Percentiles rank a stretch among this genome's conserved stretches.
phyloP scores from a whole-genome alignment of 768 basidiomycete genomes.

The Agaricus sinodeliciosus region DNA sequence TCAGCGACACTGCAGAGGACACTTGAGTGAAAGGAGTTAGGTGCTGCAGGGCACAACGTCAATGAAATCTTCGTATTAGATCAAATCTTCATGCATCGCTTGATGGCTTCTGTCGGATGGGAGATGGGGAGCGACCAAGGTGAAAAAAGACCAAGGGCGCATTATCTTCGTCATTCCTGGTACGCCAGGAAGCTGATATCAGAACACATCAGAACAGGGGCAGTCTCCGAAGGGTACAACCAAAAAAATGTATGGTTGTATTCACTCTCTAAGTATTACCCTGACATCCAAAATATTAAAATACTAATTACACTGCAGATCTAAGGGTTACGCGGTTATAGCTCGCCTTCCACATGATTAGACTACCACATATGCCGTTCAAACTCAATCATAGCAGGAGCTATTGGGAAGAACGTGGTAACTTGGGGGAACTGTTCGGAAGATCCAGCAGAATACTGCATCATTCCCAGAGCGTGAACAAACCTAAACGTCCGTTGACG shows the following conservation, averaged over 20 bases:
- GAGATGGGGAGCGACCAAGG: background rate
- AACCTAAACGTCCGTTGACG: no score
- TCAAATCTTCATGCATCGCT: background rate
- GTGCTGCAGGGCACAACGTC: background rate
- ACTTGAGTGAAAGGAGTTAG: conserved; percentile 1
- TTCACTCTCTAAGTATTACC: conserved; percentile 1
- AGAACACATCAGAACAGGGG: conserved; percentile 9
- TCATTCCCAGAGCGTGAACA: no score
- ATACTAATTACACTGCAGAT: background rate
- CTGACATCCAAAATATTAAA: conserved; percentile 7
- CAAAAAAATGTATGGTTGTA: background rate
- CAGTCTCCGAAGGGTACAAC: background rate
- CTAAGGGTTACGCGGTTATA: conserved; percentile 2
- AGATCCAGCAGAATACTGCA: no score
- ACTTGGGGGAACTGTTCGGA: no score
- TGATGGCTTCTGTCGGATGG: background rate
- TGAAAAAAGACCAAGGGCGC: background rate
- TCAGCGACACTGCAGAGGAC: background rate
- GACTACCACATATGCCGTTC: background rate
- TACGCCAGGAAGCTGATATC: background rate
- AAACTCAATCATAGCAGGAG: background rate
- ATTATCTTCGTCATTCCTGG: background rate
- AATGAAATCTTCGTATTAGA: background rate
- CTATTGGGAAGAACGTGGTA: background rate
- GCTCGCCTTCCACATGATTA: conserved; percentile 1